Evolutionary conservation across 177 flowering plant genomes (phyloP).

Genomic region (Tripterygium wilfordii): DNA sequence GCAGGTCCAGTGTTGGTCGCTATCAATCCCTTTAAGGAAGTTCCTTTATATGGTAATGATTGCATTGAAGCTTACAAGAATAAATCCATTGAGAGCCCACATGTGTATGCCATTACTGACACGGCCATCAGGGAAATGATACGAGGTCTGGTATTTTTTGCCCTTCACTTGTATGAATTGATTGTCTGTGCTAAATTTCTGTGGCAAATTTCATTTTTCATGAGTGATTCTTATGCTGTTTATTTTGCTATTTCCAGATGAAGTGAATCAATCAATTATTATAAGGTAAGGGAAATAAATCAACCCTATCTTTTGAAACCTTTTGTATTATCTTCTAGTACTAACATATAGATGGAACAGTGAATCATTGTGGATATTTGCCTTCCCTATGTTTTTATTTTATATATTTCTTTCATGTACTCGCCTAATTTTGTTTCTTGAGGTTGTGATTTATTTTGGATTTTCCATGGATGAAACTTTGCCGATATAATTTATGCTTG

Average conservation of each 20-base stretch:
- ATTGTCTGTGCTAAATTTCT: constrained; percentile 1
- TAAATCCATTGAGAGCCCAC: constrained; percentile 74
- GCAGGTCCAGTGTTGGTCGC: constrained; percentile 99
- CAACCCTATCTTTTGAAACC: neutral
- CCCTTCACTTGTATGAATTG: neutral
- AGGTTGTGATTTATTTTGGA: no score
- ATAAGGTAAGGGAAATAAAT: constrained; percentile 56
- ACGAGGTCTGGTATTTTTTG: constrained; percentile 59
- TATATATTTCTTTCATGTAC: no score
- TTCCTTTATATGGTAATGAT: constrained; percentile 74
- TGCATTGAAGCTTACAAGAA: constrained; percentile 82
- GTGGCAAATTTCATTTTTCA: neutral
- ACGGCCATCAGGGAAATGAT: constrained; percentile 96
- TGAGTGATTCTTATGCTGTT: neutral
- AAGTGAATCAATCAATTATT: constrained; percentile 91
- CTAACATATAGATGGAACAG: no score
- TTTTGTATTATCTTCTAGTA: no score
- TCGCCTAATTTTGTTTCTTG: no score
- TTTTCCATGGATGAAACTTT: no score
- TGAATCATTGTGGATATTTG: no score
- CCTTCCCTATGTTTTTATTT: no score
- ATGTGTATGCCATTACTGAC: constrained; percentile 96
- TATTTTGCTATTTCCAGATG: constrained; percentile 53
- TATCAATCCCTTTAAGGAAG: constrained; percentile 90
- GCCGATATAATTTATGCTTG: no score